Base-by-base conservation (phyloP, 225 moss, liverwort and hornwort genomes). In the Rhytidiadelphus loreus region DNA sequence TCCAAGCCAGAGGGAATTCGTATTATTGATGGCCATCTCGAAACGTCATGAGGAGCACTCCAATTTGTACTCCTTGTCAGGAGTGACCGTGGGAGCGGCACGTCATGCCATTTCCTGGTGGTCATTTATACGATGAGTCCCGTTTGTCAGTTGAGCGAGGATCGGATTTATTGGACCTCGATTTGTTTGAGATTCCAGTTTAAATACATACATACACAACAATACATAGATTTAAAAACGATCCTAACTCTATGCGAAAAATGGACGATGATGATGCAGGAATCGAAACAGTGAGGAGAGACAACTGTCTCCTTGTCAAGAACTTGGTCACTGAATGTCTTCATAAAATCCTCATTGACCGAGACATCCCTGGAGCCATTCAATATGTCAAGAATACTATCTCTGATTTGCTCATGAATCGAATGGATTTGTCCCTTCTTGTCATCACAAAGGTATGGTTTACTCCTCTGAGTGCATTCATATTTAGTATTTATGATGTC, bases 391-490 rank as follows among this genome's bases (percentile, higher is more conserved):
- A 97, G 83, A 99, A 93, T 76, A 96, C 99, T 26, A 99, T 99
- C 87, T 91, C 97, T 57, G 99, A 99, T 91, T 92, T 99, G 72
- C 96, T 99, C 72, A 99, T 99, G 97, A 99, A 97, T 92, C 94
- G 99, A 92, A 96, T 99, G 89, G 99, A 99, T 92, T 92, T 99
- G 71, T 99, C 99, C 37, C 97, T 99, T 62, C 99, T 99, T 89
- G 99, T 99, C 73, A 99, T 99, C 78, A 99, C 99, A 22, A 99
- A 99, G 95, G 97, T 97, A 32, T 77, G 65, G 24, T 59, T 69
- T 88, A 53, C 68, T 60, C 56, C 35, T 89, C 71, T 53, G 55
- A 61, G 52, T 72, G 33, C 43, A 52, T 89, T 64, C 28, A 13
- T 61, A 33, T 43, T 60, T 72, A 57, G 64, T 44, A 37, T 64